A percentile compares a stretch with the other conserved stretches of the same genome.
Evolutionary conservation across 495 filamentous ascomycete species (phyloP).

Genomic region (Aspergillus steynii): DNA sequence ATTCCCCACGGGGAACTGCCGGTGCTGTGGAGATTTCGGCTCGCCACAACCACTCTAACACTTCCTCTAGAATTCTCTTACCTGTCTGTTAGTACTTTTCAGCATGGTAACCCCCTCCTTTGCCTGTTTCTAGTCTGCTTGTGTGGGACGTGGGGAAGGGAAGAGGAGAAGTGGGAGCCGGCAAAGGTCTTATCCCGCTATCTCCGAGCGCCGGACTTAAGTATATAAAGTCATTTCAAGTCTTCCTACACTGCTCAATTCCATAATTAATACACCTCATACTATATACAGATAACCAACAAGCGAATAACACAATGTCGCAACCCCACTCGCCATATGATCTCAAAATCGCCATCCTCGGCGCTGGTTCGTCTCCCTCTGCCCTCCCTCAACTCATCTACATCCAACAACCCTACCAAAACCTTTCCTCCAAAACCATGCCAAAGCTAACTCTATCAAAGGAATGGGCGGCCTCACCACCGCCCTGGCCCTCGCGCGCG

Average conservation of each 20-base stretch:
- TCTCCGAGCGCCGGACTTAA: not conserved
- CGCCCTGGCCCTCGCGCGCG: constrained; percentile 70
- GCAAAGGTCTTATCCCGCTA: not conserved
- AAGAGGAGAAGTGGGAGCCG: not conserved
- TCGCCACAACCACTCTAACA: too few relatives aligned
- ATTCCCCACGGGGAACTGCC: too few relatives aligned
- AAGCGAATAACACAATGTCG: constrained; percentile 22
- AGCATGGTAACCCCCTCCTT: not conserved
- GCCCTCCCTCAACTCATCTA: not conserved
- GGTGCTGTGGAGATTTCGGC: not conserved
- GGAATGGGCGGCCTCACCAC: constrained; percentile 77
- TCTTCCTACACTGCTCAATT: too few relatives aligned
- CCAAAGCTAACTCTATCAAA: constrained; percentile 19
- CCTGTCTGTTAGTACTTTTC: not conserved
- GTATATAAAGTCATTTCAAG: too few relatives aligned
- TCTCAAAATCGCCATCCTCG: constrained; percentile 45
- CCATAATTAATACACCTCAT: too few relatives aligned
- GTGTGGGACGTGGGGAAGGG: constrained; percentile 24
- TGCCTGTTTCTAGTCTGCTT: not conserved
- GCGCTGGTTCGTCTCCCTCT: constrained; percentile 29
- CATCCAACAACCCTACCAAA: not conserved
- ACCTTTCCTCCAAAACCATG: too few relatives aligned
- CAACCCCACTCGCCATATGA: constrained; percentile 32
- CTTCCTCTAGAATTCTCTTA: not conserved
- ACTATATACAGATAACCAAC: too few relatives aligned